Evolutionary conservation across 768 basidiomycete genomes (phyloP), one percentile per base, ranked within the genome.

Genomic region (Pleurotus sapidus): DNA sequence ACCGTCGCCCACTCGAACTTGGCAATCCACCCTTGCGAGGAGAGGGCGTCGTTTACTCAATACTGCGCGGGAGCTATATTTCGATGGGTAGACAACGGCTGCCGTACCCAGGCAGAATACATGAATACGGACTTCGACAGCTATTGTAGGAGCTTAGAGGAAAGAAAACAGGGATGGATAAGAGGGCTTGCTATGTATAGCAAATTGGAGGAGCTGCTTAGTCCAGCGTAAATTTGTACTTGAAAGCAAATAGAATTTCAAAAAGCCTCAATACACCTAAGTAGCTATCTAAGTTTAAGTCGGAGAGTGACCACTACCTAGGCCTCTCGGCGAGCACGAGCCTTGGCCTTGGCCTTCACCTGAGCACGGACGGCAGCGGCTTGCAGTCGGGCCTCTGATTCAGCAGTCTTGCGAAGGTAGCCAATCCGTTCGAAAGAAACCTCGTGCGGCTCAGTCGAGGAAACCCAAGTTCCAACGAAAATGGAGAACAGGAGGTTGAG

Each of bases 61-160:
- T 74, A 68, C 45, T 59, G 57, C 0, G 61, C 68, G 0, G 72
- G 69, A 0, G 64, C 64, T 0, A 50, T 72, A 1, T 65, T 71
- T 46, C 61, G 68, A 2, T 72, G 49, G 46, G 60, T 66, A 4
- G 59, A 64, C 6, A 66, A 69, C 57, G 66, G 67, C 25, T 25
- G 25, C 25, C 25, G 25, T 25, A 25, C 25, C 6, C 25, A 25
- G 25, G 25, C 25, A 25, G 25, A 25, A 25, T 25, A 25, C 25
- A 25, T 25, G 25, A 25, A 25, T 6, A 6, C 25, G 25, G 25
- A 25, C 25, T 25, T 25, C 25, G 25, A 25, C 25, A 6, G 25
- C 25, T 25, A 25, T 6, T 25, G 25, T 25, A 25, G 25, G 6
- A 25, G 25, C 25, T 25, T 25, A 25, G 25, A 25, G 25, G 25